Base-by-base conservation (phyloP, 768 basidiomycete species). In the Podaxis sp. region DNA sequence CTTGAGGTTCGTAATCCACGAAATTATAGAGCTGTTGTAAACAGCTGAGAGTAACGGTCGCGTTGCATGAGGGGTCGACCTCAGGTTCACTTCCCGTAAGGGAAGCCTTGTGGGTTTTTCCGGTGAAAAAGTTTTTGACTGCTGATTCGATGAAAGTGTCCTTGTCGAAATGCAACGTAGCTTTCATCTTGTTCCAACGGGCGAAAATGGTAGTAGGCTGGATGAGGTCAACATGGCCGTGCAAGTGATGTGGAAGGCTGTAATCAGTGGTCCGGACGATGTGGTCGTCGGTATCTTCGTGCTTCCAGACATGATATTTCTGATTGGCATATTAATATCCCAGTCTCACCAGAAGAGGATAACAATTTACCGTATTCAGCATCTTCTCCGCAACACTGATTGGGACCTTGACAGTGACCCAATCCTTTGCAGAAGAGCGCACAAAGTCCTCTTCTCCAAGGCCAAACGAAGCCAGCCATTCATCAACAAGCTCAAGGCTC, bases 141-240 rank as follows among this genome's bases (percentile, higher is more conserved):
- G 12, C 20, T 24, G 37, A 37, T 52, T 58, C 28, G 49, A 28
- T 56, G 44, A 50, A 56, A 11, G 38, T 40, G 2, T 63, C 60
- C 4, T 58, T 64, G 22, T 67, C 64, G 67, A 69, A 70, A 57
- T 72, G 72, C 48, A 82, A 56, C 0, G 78, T 81, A 4, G 79
- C 77, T 64, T 67, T 76, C 66, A 81, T 76, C 12, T 75, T 70
- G 56, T 75, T 78, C 63, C 76, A 73, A 62, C 80, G 80, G 48
- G 79, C 75, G 67, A 91, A 91, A 71, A 84, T 80, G 1, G 88
- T 91, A 2, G 90, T 91, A 0, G 90, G 90, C 64, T 90, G 88
- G 30, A 91, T 76, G 33, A 90, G 72, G 40, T 90, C 87, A 60
- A 91, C 71, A 68, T 90, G 87, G 2, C 76, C 74, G 66, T 86